Evolutionary conservation across 2,329 filamentous ascomycete species (phyloP).

Genomic region (Aspergillus fumigatus): DNA sequence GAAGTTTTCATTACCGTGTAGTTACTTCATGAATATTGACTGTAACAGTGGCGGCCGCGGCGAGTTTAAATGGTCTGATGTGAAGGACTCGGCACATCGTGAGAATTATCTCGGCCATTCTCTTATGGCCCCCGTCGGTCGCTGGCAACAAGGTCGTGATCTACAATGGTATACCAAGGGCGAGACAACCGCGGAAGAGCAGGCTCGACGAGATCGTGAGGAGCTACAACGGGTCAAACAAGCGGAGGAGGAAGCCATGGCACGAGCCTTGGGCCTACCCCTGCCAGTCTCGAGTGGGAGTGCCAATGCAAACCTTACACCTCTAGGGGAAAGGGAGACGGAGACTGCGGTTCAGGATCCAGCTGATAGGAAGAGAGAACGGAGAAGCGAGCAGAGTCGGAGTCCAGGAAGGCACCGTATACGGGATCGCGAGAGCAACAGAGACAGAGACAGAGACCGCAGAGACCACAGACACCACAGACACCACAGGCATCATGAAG

Average conservation of each 20-base stretch:
- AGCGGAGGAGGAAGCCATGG: slow-evolving; percentile 87
- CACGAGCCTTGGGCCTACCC: slow-evolving; percentile 74
- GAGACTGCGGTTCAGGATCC: slow-evolving; percentile 48
- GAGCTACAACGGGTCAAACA: slow-evolving; percentile 82
- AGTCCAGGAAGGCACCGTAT: slow-evolving; percentile 30
- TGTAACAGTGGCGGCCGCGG: slow-evolving; percentile 67
- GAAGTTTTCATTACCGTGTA: neutral
- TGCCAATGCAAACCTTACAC: slow-evolving; percentile 59
- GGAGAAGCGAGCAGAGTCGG: slow-evolving; percentile 29
- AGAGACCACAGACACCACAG: slow-evolving; percentile 43
- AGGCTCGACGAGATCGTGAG: slow-evolving; percentile 55
- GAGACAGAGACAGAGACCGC: slow-evolving; percentile 24
- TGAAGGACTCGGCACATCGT: slow-evolving; percentile 78
- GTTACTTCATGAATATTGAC: slow-evolving; percentile 7
- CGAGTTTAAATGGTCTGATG: slow-evolving; percentile 96
- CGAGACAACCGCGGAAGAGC: slow-evolving; percentile 48
- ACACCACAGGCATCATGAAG: slow-evolving; percentile 33
- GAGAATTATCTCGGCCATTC: slow-evolving; percentile 90
- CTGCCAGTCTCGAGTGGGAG: slow-evolving; percentile 54
- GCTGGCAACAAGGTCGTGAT: slow-evolving; percentile 79
- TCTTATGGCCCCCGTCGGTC: slow-evolving; percentile 83
- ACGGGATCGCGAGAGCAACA: slow-evolving; percentile 24
- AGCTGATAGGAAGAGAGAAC: slow-evolving; percentile 25
- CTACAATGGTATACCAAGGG: slow-evolving; percentile 61
- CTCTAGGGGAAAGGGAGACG: slow-evolving; percentile 61